phyloP scores from a whole-genome alignment of 2,329 filamentous ascomycete genomes.

The Ceratocystis diversiconidia region DNA sequence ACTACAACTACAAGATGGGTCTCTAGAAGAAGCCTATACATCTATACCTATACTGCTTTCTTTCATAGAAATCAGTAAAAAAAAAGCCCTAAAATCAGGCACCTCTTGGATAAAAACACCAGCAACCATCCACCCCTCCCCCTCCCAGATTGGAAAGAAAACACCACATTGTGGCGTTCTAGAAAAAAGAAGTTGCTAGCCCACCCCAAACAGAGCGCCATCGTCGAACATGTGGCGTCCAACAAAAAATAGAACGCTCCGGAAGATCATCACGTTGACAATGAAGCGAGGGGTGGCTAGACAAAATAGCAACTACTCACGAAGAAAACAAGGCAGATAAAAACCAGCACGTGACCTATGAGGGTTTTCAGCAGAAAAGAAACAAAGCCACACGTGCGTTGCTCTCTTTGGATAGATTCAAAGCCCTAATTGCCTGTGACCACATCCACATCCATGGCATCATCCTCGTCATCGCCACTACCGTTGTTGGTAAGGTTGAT shows the following conservation, averaged over 20 bases:
- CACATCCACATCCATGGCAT: constrained; percentile 16
- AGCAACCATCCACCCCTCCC: neutral
- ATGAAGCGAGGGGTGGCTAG: neutral
- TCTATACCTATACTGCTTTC: neutral
- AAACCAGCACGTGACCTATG: neutral
- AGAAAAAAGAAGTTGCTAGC: neutral
- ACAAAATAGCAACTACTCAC: neutral
- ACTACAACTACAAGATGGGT: neutral
- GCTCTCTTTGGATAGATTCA: neutral
- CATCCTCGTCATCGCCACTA: constrained; percentile 28
- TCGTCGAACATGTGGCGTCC: neutral
- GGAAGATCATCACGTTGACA: neutral
- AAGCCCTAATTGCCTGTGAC: neutral
- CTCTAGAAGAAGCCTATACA: neutral
- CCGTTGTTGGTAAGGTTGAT: constrained; percentile 44
- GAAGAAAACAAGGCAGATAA: neutral
- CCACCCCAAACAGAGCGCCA: neutral
- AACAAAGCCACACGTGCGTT: neutral
- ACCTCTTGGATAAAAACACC: neutral
- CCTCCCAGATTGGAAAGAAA: neutral
- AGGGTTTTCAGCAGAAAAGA: neutral
- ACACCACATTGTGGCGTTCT: neutral
- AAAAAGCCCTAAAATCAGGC: neutral
- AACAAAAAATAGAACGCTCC: neutral
- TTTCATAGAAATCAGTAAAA: neutral